phyloP scores from a whole-genome alignment of 495 filamentous ascomycete genomes.

The Penicillium mononematosum region DNA sequence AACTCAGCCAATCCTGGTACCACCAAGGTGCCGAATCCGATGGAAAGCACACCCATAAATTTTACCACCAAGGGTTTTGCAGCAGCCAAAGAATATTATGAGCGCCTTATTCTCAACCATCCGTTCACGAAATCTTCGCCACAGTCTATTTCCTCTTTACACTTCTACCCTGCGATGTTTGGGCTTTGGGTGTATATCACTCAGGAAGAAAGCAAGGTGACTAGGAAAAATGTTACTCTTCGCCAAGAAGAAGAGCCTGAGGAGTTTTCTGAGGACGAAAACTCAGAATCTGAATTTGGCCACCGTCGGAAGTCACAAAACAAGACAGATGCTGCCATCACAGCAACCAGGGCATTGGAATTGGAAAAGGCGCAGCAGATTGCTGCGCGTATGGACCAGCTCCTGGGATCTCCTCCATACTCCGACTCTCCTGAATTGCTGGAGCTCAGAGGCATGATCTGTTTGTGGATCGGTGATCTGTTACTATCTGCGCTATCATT shows the following conservation, averaged over 20 bases:
- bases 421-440: conserved; percentile 57
- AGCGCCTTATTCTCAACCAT: conserved; percentile 65
- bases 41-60: conserved; percentile 11
- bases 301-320: conserved; percentile 11
- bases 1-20: conserved; percentile 7
- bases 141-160: conserved; percentile 45
- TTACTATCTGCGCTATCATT: conserved; percentile 33
- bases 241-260: conserved; percentile 22
- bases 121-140: conserved; percentile 53
- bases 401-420: conserved; percentile 64
- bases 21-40: neutral
- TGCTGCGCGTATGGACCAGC: conserved; percentile 59
- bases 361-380: conserved; percentile 55
- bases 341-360: conserved; percentile 31
- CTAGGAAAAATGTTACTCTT: conserved; percentile 27
- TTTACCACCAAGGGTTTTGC: conserved; percentile 55
- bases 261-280: conserved; percentile 34
- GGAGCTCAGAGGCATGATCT: conserved; percentile 63
- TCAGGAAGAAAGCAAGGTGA: conserved; percentile 47
- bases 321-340: conserved; percentile 23
- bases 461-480: conserved; percentile 66
- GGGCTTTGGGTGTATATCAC: conserved; percentile 63
- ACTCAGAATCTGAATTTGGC: conserved; percentile 22
- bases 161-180: conserved; percentile 69
- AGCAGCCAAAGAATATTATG: conserved; percentile 61